Conservation (phyloP, 2,329 filamentous ascomycete species). For the Monascus ruber region DNA sequence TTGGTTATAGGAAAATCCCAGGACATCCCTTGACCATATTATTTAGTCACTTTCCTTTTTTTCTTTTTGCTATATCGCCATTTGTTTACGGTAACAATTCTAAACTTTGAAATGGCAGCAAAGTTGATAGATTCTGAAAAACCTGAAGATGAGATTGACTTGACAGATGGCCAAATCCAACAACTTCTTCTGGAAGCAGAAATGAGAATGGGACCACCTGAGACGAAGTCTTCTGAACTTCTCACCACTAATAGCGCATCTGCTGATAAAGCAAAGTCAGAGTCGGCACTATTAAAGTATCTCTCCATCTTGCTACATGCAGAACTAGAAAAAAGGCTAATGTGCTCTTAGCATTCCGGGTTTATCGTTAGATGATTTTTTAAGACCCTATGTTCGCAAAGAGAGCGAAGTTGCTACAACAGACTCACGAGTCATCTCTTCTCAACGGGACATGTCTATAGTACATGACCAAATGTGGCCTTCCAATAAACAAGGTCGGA, state of each 20-base stretch:
- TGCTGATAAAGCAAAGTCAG: not conserved
- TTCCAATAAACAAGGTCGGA: conserved; percentile 38
- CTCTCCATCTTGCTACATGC: not conserved
- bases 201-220: conserved; percentile 36
- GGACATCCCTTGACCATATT: too few species aligned
- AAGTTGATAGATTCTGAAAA: conserved; percentile 1
- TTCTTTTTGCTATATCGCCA: too few species aligned
- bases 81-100: too few species aligned
- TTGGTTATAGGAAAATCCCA: too few species aligned
- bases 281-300: not conserved
- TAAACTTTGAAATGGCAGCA: too few species aligned
- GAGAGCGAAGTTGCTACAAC: conserved; percentile 42
- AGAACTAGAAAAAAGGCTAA: not conserved
- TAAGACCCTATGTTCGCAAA: conserved; percentile 45
- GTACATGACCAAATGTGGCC: conserved; percentile 32
- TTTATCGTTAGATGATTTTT: conserved; percentile 35
- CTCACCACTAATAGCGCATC: conserved; percentile 1
- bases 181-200: conserved; percentile 54
- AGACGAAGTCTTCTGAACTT: conserved; percentile 9
- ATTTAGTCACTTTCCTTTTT: too few species aligned
- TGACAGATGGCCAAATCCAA: conserved; percentile 54
- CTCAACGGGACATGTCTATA: too few species aligned
- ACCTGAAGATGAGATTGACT: conserved; percentile 26
- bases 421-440: conserved; percentile 38
- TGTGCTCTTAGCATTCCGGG: conserved; percentile 36